Base-by-base conservation (phyloP, 2,329 filamentous ascomycete species). In the Pyrenophora seminiperda region DNA sequence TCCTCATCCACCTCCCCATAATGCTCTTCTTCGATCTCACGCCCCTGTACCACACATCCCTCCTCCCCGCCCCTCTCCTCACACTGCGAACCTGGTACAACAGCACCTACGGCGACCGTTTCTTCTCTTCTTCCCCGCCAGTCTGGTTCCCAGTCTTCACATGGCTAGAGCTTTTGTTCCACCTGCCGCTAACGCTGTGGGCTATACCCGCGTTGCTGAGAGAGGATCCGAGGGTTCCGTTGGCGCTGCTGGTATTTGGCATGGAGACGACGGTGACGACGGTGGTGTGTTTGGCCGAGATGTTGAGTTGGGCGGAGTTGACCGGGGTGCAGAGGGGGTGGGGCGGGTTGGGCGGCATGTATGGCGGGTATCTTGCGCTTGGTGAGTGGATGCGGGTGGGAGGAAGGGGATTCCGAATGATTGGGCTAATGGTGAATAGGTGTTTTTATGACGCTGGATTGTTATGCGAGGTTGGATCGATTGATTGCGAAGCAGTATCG, bases 221-320 rank as follows among this genome's bases (percentile, higher is more conserved):
- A 83, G 81, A 84, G 62, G 78, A 84, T 47, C 79, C 83, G 0
- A 76, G 81, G 39, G 58, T 85, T 4, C 83, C 85, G 0, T 69
- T 88, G 0, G 80, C 85, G 41, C 73, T 89, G 1, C 77, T 88
- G 1, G 71, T 83, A 2, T 88, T 82, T 59, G 80, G 81, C 0
- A 68, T 83, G 7, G 79, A 87, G 62, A 82, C 83, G 0, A 81
- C 79, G 29, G 55, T 88, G 47, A 87, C 85, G 1, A 87, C 86
- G 0, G 62, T 82, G 33, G 82, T 83, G 0, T 89, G 85, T 61
- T 76, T 88, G 37, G 77, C 79, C 2, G 85, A 88, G 48, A 83
- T 81, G 58, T 72, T 81, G 70, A 76, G 75, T 55, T 89, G 85
- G 73, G 55, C 62, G 24, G 62, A 68, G 30, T 52, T 73, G 54